These are phyloP conservation scores for Thalia dealbata DNA, from an alignment of 176 grass and related monocot genomes.

Conservation along the genomic window DNA sequence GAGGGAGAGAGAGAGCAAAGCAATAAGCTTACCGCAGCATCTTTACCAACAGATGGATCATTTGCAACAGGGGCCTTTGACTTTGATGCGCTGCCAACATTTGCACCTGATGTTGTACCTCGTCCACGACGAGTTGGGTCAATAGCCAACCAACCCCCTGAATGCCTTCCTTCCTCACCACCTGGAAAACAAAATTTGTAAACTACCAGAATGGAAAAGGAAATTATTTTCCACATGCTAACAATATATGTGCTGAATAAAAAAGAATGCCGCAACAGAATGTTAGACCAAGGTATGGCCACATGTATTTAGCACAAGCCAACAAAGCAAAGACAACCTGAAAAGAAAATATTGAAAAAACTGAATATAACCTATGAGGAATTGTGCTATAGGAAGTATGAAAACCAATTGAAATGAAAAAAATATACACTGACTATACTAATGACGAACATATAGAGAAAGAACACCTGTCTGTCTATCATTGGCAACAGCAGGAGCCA, in stretches of 20 bases:
- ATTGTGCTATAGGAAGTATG: neutral
- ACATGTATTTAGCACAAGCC: neutral
- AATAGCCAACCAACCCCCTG: constrained; percentile 47
- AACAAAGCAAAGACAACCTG: neutral
- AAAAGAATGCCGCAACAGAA: neutral
- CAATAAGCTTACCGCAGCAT: constrained; percentile 53
- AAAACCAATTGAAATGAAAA: neutral
- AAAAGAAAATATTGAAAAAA: neutral
- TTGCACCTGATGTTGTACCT: constrained; percentile 42
- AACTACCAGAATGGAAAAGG: neutral
- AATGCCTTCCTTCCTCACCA: constrained; percentile 40
- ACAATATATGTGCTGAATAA: neutral
- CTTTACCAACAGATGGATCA: constrained; percentile 47
- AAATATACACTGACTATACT: neutral
- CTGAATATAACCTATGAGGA: neutral
- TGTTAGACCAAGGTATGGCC: neutral
- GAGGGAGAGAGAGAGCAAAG: neutral
- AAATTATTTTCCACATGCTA: neutral
- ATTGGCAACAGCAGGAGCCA: constrained; percentile 36
- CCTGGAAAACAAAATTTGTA: constrained; percentile 29
- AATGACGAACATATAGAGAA: neutral
- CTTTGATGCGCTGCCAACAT: constrained; percentile 47
- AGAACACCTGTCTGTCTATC: constrained; percentile 43
- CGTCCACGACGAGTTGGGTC: constrained; percentile 39
- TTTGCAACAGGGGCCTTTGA: constrained; percentile 51